Percentiles rank a stretch among this genome's conserved stretches.
Conservation (phyloP, 2,329 filamentous ascomycete species). For the Trichoderma sp. region DNA sequence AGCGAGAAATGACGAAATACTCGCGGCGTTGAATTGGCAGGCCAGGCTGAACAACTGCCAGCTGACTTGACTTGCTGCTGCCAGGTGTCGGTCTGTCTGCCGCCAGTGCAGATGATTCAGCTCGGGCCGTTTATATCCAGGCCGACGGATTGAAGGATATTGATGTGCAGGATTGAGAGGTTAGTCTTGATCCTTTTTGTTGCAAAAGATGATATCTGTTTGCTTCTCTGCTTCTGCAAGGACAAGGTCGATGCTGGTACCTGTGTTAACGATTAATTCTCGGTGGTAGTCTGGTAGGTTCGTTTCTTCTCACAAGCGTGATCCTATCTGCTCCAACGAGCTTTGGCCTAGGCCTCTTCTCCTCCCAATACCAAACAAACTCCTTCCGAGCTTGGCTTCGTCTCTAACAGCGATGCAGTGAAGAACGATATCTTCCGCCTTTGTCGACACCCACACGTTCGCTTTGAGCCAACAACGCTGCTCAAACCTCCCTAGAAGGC, state of each 20-base stretch:
- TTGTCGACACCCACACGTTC: neutral
- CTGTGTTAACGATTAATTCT: neutral
- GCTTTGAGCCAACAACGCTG: neutral
- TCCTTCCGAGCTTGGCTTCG: neutral
- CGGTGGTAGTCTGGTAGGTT: neutral
- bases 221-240: neutral
- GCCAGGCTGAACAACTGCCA: constrained; percentile 16
- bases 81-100: neutral
- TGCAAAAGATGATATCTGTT: neutral
- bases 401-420: neutral
- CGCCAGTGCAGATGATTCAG: neutral
- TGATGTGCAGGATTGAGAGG: neutral
- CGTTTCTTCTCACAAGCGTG: neutral
- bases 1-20: constrained; percentile 20
- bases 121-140: neutral
- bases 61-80: neutral
- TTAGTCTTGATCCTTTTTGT: neutral
- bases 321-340: neutral
- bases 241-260: too few relatives aligned
- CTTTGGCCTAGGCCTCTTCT: neutral
- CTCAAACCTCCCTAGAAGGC: neutral
- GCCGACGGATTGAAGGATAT: neutral
- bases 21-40: neutral
- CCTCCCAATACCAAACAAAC: neutral
- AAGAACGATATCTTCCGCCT: neutral